Conservation (phyloP, 2,329 filamentous ascomycete genomes). For the Taxawa tesnikishii region DNA sequence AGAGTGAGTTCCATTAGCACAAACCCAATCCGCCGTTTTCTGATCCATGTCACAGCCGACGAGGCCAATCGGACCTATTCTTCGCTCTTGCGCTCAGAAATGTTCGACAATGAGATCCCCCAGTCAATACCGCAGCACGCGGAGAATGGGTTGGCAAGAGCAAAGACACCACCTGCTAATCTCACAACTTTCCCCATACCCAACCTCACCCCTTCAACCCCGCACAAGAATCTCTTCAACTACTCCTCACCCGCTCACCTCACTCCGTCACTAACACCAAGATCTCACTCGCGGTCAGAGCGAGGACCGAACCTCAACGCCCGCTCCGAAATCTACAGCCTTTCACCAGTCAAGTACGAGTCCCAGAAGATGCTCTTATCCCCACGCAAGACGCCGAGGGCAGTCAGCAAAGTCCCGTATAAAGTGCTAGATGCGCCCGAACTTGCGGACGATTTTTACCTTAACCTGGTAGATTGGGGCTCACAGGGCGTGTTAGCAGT, state of each 20-base stretch:
- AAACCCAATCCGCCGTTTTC: neutral
- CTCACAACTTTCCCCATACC: conserved; percentile 54
- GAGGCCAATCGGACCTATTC: conserved; percentile 93
- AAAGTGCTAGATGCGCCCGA: conserved; percentile 96
- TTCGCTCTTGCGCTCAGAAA: conserved; percentile 72
- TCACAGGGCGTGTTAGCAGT: conserved; percentile 90
- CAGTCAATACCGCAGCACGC: conserved; percentile 57
- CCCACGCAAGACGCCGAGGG: conserved; percentile 74
- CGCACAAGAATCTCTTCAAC: conserved; percentile 93
- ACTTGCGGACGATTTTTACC: conserved; percentile 91
- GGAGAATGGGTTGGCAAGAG: conserved; percentile 41
- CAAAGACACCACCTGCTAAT: conserved; percentile 66
- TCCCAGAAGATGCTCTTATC: conserved; percentile 91
- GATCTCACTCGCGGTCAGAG: conserved; percentile 50
- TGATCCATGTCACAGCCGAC: conserved; percentile 46
- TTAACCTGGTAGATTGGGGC: conserved; percentile 96
- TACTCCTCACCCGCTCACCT: conserved; percentile 72
- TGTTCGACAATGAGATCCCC: conserved; percentile 84
- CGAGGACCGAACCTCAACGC: conserved; percentile 83
- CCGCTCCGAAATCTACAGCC: conserved; percentile 83
- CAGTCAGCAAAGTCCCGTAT: conserved; percentile 92
- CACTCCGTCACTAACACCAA: conserved; percentile 74
- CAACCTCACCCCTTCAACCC: conserved; percentile 78
- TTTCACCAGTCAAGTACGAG: conserved; percentile 85
- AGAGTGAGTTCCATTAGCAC: conserved; percentile 45